Evolutionary conservation across 2,329 filamentous ascomycete species (phyloP).

Genomic region (Fusarium staphyleae): DNA sequence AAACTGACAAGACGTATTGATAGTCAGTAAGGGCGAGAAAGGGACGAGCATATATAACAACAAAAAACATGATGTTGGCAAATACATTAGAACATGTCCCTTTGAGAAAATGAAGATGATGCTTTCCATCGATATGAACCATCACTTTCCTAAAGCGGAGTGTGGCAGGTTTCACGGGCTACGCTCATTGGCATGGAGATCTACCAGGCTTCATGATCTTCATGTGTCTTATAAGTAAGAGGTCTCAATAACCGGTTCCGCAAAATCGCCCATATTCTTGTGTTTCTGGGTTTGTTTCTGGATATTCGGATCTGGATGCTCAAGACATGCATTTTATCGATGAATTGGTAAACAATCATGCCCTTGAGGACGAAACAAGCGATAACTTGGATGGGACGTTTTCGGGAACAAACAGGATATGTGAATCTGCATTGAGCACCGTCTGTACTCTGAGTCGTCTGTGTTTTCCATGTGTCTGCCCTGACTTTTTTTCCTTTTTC

Average conservation of each 20-base stretch:
- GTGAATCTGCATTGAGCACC: too few relatives aligned
- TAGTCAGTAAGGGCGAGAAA: not conserved
- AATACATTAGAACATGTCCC: not conserved
- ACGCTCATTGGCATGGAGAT: constrained; percentile 3
- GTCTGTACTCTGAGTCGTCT: too few relatives aligned
- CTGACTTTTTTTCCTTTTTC: too few relatives aligned
- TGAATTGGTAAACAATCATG: too few relatives aligned
- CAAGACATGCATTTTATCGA: not conserved
- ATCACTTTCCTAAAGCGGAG: constrained; percentile 6
- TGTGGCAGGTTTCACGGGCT: constrained; percentile 11
- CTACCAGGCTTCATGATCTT: not conserved
- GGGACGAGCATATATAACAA: not conserved
- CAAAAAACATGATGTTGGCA: not conserved
- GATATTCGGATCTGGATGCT: constrained; percentile 1
- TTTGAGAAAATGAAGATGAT: constrained; percentile 15
- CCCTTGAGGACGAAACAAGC: too few relatives aligned
- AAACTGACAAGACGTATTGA: not conserved
- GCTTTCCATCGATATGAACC: not conserved
- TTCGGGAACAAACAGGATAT: not conserved
- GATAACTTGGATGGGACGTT: not conserved
- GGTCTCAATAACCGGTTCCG: not conserved
- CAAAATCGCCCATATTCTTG: not conserved
- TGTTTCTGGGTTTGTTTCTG: too few relatives aligned
- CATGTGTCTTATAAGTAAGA: constrained; percentile 8
- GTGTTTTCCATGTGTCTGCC: too few relatives aligned